Evolutionary conservation across 2,329 filamentous ascomycete genomes (phyloP), one percentile per base, ranked within the genome.

Genomic region (Scorias spongiosa): DNA sequence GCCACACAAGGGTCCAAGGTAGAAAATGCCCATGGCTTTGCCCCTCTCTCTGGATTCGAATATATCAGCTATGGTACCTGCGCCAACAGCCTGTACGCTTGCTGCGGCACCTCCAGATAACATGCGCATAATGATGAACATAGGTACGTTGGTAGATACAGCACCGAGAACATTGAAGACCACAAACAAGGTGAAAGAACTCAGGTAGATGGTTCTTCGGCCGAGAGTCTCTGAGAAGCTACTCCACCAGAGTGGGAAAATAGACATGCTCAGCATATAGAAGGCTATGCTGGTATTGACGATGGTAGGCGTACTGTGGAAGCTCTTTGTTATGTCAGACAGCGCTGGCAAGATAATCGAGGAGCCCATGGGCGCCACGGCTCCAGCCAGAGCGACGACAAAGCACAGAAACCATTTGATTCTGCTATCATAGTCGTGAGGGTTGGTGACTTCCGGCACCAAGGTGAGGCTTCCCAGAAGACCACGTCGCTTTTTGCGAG

Each of bases 171-270:
- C 65, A 42, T 78, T 80, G 63, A 83, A 89, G 34, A 88, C 48
- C 43, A 80, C 66, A 55, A 85, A 88, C 11, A 89, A 65, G 17
- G 70, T 58, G 59, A 91, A 91, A 0, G 82, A 87, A 29, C 74
- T 63, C 29, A 93, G 63, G 58, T 89, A 91, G 52, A 93, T 81
- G n/a, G 77, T 79, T 17, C 85, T 75, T 36, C 85, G 75, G 10
- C 85, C 85, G 1, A 71, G 57, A 3, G 64, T 64, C 53, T 91
- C 85, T 8, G 81, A 85, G 55, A 91, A 87, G 1, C 80, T 80
- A 1, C 81, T 85, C 83, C 83, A 91, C 84, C 84, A 91, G 1
- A 93, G 69, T 0, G 85, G 85, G 51, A 87, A 89, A 39, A 91
- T 84, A 44, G 78, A 76, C 83, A 91, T 85, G 52, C 75, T 68